These are phyloP conservation scores for Sarcodon aspratus DNA, from an alignment of 768 basidiomycete genomes.

Conservation along the genomic window DNA sequence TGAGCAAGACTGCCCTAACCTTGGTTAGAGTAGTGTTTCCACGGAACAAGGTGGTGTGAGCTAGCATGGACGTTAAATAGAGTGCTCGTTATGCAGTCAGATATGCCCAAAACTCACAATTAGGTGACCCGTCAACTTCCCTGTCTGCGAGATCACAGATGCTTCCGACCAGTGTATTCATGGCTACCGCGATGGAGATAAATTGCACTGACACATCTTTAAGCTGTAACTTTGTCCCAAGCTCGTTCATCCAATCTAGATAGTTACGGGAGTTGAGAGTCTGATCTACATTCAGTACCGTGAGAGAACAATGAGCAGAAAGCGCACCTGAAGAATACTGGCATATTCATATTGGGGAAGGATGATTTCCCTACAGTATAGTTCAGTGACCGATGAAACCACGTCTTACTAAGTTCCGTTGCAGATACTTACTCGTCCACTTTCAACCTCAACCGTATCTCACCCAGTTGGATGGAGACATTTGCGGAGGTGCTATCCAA, in stretches of 20 bases:
- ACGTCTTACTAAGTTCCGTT: constrained; percentile 9
- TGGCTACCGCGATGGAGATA: constrained; percentile 60
- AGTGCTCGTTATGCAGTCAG: constrained; percentile 1
- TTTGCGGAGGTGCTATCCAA: constrained; percentile 38
- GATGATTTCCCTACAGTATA: constrained; percentile 54
- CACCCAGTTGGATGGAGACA: constrained; percentile 46
- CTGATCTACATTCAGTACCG: constrained; percentile 18
- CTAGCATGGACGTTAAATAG: constrained; percentile 20
- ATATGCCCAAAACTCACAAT: constrained; percentile 33
- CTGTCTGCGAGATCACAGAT: constrained; percentile 57
- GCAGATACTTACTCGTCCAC: constrained; percentile 54
- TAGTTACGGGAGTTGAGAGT: constrained; percentile 48
- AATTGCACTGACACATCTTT: constrained; percentile 51
- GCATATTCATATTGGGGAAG: constrained; percentile 57
- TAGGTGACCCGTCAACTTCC: constrained; percentile 60
- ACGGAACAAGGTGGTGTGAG: constrained; percentile 72
- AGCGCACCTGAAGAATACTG: constrained; percentile 43
- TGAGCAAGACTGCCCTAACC: neutral
- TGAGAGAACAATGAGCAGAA: neutral
- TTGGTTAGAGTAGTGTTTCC: constrained; percentile 37
- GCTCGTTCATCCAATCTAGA: constrained; percentile 65
- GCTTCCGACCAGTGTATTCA: constrained; percentile 51
- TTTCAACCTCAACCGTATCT: constrained; percentile 59
- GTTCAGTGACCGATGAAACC: constrained; percentile 4
- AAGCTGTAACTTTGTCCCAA: constrained; percentile 55